Evolutionary conservation across 805 yeast species (phyloP).

Genomic region (Myxozyma sirexii): DNA sequence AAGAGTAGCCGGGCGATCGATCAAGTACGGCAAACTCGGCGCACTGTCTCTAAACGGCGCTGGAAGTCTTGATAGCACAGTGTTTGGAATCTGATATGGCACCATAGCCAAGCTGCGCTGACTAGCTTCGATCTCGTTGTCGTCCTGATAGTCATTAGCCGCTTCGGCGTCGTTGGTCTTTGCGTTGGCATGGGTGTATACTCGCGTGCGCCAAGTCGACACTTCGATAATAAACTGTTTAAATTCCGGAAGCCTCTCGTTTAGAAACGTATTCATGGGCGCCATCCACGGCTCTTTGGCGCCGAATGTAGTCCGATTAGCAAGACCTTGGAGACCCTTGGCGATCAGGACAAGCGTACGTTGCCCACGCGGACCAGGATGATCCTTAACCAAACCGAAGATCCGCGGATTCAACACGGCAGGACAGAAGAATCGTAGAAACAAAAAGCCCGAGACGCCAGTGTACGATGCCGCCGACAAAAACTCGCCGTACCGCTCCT

Average conservation of each 20-base stretch:
- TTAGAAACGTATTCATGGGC: constrained; percentile 68
- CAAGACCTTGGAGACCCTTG: constrained; percentile 74
- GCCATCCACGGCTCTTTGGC: constrained; percentile 82
- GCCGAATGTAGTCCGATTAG: constrained; percentile 74
- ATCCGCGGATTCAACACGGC: constrained; percentile 88
- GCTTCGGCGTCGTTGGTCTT: constrained; percentile 38
- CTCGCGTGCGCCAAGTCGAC: constrained; percentile 44
- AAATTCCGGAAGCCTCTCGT: constrained; percentile 58
- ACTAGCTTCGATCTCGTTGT: constrained; percentile 17
- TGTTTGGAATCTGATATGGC: constrained; percentile 24
- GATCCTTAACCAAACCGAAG: constrained; percentile 69
- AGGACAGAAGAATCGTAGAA: constrained; percentile 85
- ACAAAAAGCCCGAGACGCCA: constrained; percentile 80
- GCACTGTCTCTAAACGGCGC: constrained; percentile 23
- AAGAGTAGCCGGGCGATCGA: constrained; percentile 42
- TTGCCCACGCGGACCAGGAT: constrained; percentile 71
- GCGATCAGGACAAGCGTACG: constrained; percentile 81
- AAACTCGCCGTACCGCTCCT: constrained; percentile 32
- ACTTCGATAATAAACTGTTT: constrained; percentile 71
- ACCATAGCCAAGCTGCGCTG: constrained; percentile 17
- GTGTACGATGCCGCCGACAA: constrained; percentile 52
- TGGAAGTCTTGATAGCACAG: constrained; percentile 27
- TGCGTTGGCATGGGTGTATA: constrained; percentile 18
- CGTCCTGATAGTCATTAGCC: constrained; percentile 19
- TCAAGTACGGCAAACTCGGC: constrained; percentile 41